phyloP scores from a whole-genome alignment of 2,329 filamentous ascomycete genomes.

The Catunica adiposa region DNA sequence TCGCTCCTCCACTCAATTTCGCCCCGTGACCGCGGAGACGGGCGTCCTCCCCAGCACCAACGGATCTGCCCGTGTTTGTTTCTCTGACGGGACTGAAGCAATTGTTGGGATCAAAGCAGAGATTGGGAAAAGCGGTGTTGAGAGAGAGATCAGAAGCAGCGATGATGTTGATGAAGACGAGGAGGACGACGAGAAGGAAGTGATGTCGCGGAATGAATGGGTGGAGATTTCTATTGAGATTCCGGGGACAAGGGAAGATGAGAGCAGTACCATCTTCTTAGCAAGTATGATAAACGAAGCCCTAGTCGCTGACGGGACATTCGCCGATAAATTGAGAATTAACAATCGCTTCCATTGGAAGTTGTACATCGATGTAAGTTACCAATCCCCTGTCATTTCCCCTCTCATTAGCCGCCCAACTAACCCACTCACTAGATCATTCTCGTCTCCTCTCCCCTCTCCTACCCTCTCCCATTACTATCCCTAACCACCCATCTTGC shows the following conservation, averaged over 20 bases:
- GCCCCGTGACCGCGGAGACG: constrained; percentile 76
- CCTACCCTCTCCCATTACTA: constrained; percentile 82
- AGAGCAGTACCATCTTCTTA: constrained; percentile 73
- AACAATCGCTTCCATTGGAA: constrained; percentile 93
- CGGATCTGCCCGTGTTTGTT: constrained; percentile 83
- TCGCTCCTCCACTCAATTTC: constrained; percentile 69
- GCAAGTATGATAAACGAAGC: constrained; percentile 80
- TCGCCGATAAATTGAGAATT: constrained; percentile 62
- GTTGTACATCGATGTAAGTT: constrained; percentile 79
- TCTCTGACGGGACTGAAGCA: constrained; percentile 88
- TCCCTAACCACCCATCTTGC: constrained; percentile 89
- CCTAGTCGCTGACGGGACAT: constrained; percentile 54
- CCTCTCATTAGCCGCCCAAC: neutral
- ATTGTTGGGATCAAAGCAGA: constrained; percentile 93
- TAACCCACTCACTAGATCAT: constrained; percentile 45
- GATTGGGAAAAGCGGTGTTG: constrained; percentile 52
- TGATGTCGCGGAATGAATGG: constrained; percentile 47
- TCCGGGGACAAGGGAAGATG: constrained; percentile 78
- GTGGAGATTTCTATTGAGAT: constrained; percentile 85
- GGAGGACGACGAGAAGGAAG: constrained; percentile 22
- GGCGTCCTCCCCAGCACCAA: constrained; percentile 80
- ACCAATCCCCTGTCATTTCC: neutral
- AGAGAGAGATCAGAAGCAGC: constrained; percentile 17
- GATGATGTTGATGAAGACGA: constrained; percentile 17
- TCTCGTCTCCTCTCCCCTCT: constrained; percentile 79